Conservation (phyloP, 345 rosid genomes). For the Eucalyptus caleyi region DNA sequence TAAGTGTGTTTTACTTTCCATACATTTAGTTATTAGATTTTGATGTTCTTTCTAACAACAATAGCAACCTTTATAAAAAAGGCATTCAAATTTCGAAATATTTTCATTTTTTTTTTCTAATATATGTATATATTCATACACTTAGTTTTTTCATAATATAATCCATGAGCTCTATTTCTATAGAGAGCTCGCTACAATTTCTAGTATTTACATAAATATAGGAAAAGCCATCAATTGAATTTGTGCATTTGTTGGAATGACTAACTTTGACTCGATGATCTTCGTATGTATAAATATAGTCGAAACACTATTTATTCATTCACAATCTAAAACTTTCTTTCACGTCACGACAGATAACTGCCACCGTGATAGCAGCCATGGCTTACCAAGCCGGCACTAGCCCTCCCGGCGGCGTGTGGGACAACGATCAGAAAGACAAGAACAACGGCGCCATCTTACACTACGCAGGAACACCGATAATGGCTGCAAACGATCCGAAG, state of each 20-base stretch:
- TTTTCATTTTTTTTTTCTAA: too few species aligned
- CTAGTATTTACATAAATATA: too few species aligned
- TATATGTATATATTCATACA: background rate
- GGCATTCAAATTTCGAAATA: too few species aligned
- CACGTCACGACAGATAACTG: background rate
- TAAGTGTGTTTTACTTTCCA: background rate
- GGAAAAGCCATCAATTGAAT: background rate
- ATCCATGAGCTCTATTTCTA: too few species aligned
- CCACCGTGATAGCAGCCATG: background rate
- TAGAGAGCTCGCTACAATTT: background rate
- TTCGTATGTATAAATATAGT: too few species aligned
- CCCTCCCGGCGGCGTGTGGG: background rate
- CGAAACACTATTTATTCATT: too few species aligned
- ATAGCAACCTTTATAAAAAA: too few species aligned
- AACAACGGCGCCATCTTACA: rapidly evolving
- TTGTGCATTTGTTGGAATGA: background rate
- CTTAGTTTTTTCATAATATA: background rate
- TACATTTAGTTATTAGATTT: too few species aligned
- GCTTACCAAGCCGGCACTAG: background rate
- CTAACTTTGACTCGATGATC: background rate
- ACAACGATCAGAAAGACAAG: too few species aligned
- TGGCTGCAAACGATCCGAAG: background rate
- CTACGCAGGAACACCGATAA: background rate
- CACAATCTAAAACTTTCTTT: background rate
- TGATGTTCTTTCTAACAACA: too few species aligned